Percentiles rank a stretch among this genome's conserved stretches.
These are phyloP conservation scores for Plasmodium billcollinsi DNA, from an alignment of 169 alveolate species.

Conservation along the genomic window DNA sequence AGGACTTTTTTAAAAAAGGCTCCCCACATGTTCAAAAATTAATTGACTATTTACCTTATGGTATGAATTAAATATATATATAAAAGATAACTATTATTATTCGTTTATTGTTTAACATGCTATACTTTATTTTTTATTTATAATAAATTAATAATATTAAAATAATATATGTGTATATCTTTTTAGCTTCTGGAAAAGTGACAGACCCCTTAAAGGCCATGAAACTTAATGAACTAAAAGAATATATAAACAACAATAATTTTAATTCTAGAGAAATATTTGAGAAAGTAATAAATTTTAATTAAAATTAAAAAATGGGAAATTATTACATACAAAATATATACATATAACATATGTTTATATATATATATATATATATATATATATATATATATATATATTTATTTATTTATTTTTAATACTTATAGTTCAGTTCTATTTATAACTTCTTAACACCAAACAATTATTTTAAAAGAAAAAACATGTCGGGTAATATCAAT, in stretches of 20 bases:
- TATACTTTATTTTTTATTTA: neutral
- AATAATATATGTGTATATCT: neutral
- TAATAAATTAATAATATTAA: neutral
- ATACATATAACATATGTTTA: neutral
- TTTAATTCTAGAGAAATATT: slow-evolving; percentile 53
- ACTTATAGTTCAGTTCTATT: slow-evolving; percentile 26
- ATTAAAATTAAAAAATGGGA: slow-evolving; percentile 5
- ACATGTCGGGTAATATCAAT: slow-evolving; percentile 16
- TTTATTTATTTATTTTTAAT: slow-evolving; percentile 31
- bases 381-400: slow-evolving; percentile 1
- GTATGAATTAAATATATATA: slow-evolving; percentile 11
- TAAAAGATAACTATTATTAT: neutral
- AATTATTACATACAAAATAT: neutral
- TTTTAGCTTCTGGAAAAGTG: slow-evolving; percentile 24
- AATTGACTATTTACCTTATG: slow-evolving; percentile 59
- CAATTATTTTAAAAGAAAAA: slow-evolving; percentile 39
- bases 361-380: slow-evolving; percentile 11
- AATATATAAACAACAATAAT: slow-evolving; percentile 33
- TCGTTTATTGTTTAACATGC: neutral
- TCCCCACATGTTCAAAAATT: slow-evolving; percentile 62
- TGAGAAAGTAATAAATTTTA: slow-evolving; percentile 31
- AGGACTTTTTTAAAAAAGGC: slow-evolving; percentile 74
- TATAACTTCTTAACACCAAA: slow-evolving; percentile 73
- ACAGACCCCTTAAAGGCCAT: slow-evolving; percentile 24
- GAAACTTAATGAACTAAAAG: slow-evolving; percentile 50